Evolutionary conservation across 257 asterid genomes (phyloP), one percentile per base, ranked within the genome.

Genomic region (Nemophila menziesii): DNA sequence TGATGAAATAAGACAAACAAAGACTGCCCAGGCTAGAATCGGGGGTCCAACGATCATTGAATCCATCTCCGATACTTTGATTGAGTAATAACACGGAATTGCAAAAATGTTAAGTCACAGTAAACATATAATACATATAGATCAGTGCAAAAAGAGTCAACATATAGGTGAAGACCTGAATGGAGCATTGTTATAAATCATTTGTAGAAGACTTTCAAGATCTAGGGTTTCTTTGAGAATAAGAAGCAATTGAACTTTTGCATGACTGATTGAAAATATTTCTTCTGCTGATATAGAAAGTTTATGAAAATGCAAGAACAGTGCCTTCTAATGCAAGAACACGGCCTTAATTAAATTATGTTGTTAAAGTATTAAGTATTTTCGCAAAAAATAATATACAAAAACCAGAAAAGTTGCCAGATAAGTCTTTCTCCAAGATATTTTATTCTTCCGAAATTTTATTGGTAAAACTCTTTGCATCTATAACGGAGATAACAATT

Each of bases 11-110:
- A 89, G 94, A 70, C 94, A 78, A 51, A 84, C 86, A 69, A 89
- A 84, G 42, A 76, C 83, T 14, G 95, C 95, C 98, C 98, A 89
- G 43, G 95, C 80, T 39, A 84, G 92, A 63, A 84, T 63, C 64
- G 84, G 59, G 22, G 87, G 96, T 17, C 98, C 98, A 44, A 90
- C 75, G 23, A 89, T 42, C 29, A 64, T 58, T 41, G 65, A 51
- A 60, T 89, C 96, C 62, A 89, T 78, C 49, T 80, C 85, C 57
- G 46, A 78, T 52, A 46, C 92, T 87, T 77, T 78, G 85, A 73
- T 94, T 84, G 93, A 61, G 70, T 17, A 54, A 7, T 16, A 50
- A 44, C 22, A n/a, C n/a, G n/a, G n/a, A n/a, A n/a, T n/a, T n/a
- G 47, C 24, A 15, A 46, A 57, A 37, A 20, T 39, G 15, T 36